A percentile compares a stretch with the other conserved stretches of the same genome.
Evolutionary conservation across 1,139 yeast species (phyloP).

Genomic region (Arxiozyma telluris): DNA sequence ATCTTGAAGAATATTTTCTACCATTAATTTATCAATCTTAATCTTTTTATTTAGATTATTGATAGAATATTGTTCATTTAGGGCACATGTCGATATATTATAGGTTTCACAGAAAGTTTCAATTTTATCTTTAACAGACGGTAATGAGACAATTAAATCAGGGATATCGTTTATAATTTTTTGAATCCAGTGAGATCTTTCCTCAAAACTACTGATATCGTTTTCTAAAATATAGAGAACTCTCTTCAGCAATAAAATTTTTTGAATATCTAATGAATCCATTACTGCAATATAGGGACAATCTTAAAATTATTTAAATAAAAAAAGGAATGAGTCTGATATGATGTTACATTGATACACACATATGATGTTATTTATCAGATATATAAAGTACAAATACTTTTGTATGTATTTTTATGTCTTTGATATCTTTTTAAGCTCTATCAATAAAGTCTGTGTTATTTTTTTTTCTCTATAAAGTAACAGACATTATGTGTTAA

Average conservation of each 20-base stretch:
- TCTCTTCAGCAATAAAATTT: conserved; percentile 11
- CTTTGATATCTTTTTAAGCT: no score
- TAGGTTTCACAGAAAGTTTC: background rate
- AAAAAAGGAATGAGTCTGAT: background rate
- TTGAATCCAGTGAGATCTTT: conserved; percentile 8
- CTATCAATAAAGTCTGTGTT: no score
- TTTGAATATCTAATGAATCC: background rate
- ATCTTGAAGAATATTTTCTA: background rate
- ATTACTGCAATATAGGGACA: background rate
- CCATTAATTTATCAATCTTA: background rate
- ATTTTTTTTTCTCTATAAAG: no score
- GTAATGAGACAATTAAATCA: background rate
- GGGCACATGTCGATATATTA: background rate
- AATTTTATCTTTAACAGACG: background rate
- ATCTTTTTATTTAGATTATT: background rate
- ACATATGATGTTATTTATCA: no score
- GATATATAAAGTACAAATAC: no score
- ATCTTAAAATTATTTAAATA: background rate
- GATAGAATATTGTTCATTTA: background rate
- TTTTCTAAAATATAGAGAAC: conserved; percentile 9
- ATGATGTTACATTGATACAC: no score
- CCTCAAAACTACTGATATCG: conserved; percentile 5
- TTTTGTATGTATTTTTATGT: no score
- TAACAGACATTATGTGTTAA: no score
- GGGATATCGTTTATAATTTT: background rate